These are phyloP conservation scores for Pichia kluyveri DNA, from an alignment of 805 yeast genomes.

Conservation along the genomic window DNA sequence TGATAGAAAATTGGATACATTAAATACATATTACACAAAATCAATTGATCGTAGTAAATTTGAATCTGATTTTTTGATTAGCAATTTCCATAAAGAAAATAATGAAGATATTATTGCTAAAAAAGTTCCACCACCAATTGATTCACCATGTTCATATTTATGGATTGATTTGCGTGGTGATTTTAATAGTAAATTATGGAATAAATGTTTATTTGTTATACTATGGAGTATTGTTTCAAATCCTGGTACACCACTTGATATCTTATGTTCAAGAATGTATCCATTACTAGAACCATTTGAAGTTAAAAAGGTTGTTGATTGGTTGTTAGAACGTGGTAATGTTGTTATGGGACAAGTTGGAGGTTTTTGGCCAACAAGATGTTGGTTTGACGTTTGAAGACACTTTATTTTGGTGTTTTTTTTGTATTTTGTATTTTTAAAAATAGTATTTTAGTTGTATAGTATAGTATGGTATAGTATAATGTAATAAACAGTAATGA, in stretches of 20 bases:
- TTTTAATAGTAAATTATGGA: constrained; percentile 56
- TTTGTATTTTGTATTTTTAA: not conserved
- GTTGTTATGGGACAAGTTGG: constrained; percentile 24
- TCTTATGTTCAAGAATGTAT: constrained; percentile 16
- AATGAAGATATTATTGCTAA: constrained; percentile 6
- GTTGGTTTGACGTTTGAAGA: constrained; percentile 31
- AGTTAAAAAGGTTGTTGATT: constrained; percentile 28
- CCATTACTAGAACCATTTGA: constrained; percentile 31
- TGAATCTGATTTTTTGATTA: constrained; percentile 52
- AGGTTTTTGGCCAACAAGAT: constrained; percentile 35
- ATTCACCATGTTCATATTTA: constrained; percentile 51
- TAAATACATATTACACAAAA: constrained; percentile 69
- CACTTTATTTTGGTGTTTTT: too few relatives aligned
- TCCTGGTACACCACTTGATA: constrained; percentile 41
- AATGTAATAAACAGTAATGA: too few relatives aligned
- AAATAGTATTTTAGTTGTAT: constrained; percentile 2
- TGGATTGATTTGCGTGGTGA: constrained; percentile 67
- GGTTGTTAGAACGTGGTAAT: constrained; percentile 37
- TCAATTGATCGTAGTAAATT: constrained; percentile 57
- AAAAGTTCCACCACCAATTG: constrained; percentile 42
- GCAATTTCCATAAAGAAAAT: constrained; percentile 12
- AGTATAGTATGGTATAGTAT: not conserved
- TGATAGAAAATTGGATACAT: constrained; percentile 40
- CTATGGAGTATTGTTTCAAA: constrained; percentile 36
- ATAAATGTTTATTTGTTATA: constrained; percentile 38